Evolutionary conservation across 2,329 filamentous ascomycete species (phyloP).

Genomic region (Cordyceps cateniannulata): DNA sequence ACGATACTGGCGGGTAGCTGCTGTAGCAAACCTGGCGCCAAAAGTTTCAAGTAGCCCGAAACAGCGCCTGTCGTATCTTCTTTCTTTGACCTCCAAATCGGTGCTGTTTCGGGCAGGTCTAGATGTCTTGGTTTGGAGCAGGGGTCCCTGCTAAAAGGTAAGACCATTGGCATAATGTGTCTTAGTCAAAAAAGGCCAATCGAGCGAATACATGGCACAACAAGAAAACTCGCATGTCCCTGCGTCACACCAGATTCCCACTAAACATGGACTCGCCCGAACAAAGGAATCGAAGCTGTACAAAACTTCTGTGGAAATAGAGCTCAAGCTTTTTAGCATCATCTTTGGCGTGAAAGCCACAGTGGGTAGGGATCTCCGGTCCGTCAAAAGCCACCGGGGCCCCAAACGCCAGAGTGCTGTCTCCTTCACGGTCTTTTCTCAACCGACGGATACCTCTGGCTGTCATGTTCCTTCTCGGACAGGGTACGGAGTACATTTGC

Average conservation of each 20-base stretch:
- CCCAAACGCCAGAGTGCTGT: not conserved
- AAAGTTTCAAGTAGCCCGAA: not conserved
- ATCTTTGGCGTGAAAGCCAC: slow-evolving; percentile 1
- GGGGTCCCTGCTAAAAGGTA: no score
- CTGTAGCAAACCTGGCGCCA: not conserved
- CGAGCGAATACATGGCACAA: not conserved
- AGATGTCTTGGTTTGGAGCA: not conserved
- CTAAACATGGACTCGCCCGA: not conserved
- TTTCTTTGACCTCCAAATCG: not conserved
- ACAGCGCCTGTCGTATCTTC: not conserved
- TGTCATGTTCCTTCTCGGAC: no score
- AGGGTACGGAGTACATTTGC: no score
- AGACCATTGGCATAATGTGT: not conserved
- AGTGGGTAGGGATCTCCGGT: slow-evolving; percentile 8
- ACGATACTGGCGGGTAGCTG: not conserved
- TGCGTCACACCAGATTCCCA: not conserved
- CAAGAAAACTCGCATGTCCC: not conserved
- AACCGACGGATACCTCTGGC: no score
- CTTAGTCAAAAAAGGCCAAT: not conserved
- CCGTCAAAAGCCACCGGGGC: not conserved
- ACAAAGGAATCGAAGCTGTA: not conserved
- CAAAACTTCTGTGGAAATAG: not conserved
- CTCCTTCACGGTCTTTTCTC: no score
- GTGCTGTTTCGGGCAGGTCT: not conserved
- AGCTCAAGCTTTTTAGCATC: not conserved